Conservation (phyloP, 1,284 basidiomycete genomes). For the Ganoderma leucocontextum region DNA sequence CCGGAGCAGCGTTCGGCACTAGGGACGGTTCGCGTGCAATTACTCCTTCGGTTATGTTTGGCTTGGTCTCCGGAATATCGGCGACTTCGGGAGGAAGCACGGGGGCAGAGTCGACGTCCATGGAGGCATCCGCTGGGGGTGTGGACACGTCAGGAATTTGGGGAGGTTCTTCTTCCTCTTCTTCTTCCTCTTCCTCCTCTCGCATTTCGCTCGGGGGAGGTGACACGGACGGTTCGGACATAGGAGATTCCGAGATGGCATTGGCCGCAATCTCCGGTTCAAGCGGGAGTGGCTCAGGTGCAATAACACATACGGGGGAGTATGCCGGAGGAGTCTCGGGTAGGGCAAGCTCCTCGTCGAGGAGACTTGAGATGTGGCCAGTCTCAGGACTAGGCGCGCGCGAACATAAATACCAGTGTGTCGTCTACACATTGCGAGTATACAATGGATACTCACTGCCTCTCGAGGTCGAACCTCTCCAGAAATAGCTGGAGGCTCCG, state of each 20-base stretch:
- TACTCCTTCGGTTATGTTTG: conserved; percentile 3
- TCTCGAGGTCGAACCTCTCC: conserved; percentile 58
- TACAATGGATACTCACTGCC: conserved; percentile 49
- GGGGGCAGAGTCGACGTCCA: conserved; percentile 32
- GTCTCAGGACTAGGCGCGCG: conserved; percentile 46
- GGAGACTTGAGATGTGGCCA: conserved; percentile 45
- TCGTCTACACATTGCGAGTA: neutral
- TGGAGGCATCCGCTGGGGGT: conserved; percentile 19
- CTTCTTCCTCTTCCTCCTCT: conserved; percentile 3
- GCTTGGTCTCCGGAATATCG: neutral
- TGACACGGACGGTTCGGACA: conserved; percentile 34
- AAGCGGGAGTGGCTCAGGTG: neutral
- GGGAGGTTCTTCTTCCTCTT: neutral
- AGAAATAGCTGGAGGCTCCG: conserved; percentile 58
- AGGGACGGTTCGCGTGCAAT: conserved; percentile 19
- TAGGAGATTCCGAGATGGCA: conserved; percentile 34
- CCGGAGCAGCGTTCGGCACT: neutral
- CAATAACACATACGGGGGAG: conserved; percentile 21
- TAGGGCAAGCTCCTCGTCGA: conserved; percentile 33
- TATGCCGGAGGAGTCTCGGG: conserved; percentile 36
- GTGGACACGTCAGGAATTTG: neutral
- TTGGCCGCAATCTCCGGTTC: conserved; percentile 9
- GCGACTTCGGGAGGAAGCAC: neutral
- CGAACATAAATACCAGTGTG: neutral
- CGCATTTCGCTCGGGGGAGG: conserved; percentile 12